phyloP scores from a whole-genome alignment of 352 stramenopile genomes.

The Aphanomyces astaci region DNA sequence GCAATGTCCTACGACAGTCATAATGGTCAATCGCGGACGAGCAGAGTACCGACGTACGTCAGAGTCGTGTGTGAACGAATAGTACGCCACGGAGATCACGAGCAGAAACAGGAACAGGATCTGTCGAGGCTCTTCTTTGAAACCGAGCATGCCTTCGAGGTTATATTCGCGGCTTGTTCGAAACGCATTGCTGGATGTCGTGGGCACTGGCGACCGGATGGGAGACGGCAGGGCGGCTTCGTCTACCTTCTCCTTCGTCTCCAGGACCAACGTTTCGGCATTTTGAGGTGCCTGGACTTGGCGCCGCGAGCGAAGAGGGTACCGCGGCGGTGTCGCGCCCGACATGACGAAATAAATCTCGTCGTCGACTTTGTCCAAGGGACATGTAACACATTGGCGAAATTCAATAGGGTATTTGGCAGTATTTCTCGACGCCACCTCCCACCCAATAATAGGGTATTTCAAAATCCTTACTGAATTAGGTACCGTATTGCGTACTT shows the following conservation, averaged over 20 bases:
- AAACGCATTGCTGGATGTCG: conserved; percentile 40
- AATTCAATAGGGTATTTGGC: background rate
- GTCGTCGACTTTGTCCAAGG: no score
- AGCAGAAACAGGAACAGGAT: conserved; percentile 57
- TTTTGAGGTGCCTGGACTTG: background rate
- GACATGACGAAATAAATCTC: background rate
- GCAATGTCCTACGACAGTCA: conserved; percentile 34
- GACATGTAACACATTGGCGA: no score
- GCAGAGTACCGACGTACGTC: conserved; percentile 25
- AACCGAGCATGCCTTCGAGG: conserved; percentile 59
- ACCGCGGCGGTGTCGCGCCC: background rate
- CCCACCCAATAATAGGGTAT: background rate
- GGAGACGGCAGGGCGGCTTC: background rate
- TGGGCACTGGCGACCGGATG: background rate
- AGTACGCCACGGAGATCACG: conserved; percentile 58
- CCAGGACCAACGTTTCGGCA: background rate
- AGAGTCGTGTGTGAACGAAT: conserved; percentile 76
- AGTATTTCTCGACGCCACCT: background rate
- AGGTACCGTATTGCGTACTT: background rate
- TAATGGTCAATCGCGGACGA: background rate
- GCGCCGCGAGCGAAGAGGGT: conserved; percentile 12
- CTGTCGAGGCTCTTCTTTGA: conserved; percentile 71
- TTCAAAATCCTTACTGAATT: background rate
- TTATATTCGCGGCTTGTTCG: conserved; percentile 46
- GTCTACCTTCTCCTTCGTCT: background rate